Conservation (phyloP, 176 grass and related monocot genomes). For the Tuctoria greenei region DNA sequence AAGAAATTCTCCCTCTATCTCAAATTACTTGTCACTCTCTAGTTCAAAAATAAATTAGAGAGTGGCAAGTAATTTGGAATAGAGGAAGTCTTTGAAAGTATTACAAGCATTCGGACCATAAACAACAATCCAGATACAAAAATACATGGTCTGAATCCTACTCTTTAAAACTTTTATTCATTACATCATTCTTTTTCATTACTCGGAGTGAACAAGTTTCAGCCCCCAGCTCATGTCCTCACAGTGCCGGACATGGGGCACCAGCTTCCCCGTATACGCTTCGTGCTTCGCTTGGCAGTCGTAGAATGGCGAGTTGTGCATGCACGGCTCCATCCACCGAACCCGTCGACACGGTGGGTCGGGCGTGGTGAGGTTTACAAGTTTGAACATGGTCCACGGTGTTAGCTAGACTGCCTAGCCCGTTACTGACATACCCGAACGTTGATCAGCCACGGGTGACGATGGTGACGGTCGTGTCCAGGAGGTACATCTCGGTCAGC, state of each 20-base stretch:
- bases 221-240: conserved; percentile 57
- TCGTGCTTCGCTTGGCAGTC: conserved; percentile 27
- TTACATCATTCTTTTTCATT: not conserved
- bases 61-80: too few relatives aligned
- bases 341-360: conserved; percentile 36
- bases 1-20: too few relatives aligned
- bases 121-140: too few relatives aligned
- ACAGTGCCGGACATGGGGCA: conserved; percentile 47
- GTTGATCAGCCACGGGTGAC: conserved; percentile 57
- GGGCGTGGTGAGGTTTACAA: conserved; percentile 28
- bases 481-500: conserved; percentile 60
- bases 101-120: too few relatives aligned
- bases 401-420: conserved; percentile 48
- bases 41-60: too few relatives aligned
- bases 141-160: too few relatives aligned
- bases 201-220: conserved; percentile 49
- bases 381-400: conserved; percentile 58
- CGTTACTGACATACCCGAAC: conserved; percentile 47
- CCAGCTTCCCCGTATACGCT: conserved; percentile 35
- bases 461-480: conserved; percentile 45
- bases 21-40: too few relatives aligned
- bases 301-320: conserved; percentile 42
- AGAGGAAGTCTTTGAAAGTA: not conserved
- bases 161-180: not conserved
- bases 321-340: conserved; percentile 44